Percentiles rank a stretch among this genome's conserved stretches.
Evolutionary conservation across 306 rosid genomes (phyloP).

Genomic region (Pyrus betulifolia): DNA sequence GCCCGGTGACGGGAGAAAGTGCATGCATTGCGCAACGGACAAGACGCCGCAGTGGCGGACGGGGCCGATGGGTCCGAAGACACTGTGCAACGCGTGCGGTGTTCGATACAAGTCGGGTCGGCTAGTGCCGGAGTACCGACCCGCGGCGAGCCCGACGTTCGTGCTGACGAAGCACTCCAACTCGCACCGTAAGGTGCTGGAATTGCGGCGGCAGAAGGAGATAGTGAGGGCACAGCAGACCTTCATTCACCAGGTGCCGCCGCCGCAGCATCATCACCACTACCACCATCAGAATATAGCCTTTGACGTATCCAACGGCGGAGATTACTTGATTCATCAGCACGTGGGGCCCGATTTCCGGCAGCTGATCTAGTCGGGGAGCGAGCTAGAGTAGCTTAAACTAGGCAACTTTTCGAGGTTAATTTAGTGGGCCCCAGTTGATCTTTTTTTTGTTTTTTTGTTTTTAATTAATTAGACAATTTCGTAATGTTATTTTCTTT

Average conservation of each 20-base stretch:
- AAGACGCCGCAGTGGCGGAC: constrained; percentile 96
- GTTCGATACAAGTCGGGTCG: constrained; percentile 84
- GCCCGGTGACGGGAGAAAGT: constrained; percentile 50
- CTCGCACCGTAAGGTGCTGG: constrained; percentile 89
- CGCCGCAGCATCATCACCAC: constrained; percentile 24
- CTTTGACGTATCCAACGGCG: constrained; percentile 62
- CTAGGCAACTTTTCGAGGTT: constrained; percentile 13
- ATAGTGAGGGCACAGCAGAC: constrained; percentile 32
- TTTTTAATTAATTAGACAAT: neutral
- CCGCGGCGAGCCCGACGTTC: constrained; percentile 91
- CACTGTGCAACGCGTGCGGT: constrained; percentile 79
- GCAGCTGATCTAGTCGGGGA: constrained; percentile 42
- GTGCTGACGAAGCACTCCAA: constrained; percentile 86
- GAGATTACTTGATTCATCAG: constrained; percentile 75
- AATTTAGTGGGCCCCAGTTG: constrained; percentile 3
- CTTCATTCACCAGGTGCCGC: constrained; percentile 9
- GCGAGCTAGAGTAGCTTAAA: constrained; percentile 19
- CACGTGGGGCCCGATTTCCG: constrained; percentile 55
- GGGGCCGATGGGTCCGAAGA: constrained; percentile 82
- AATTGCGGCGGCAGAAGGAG: constrained; percentile 89
- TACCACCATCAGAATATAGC: constrained; percentile 41
- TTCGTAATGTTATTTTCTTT: neutral
- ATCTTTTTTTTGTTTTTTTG: neutral
- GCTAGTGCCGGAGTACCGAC: constrained; percentile 82
- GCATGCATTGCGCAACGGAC: constrained; percentile 86